These are phyloP conservation scores for Bipolaris sorokiniana DNA, from an alignment of 2,329 filamentous ascomycete genomes.

Conservation along the genomic window DNA sequence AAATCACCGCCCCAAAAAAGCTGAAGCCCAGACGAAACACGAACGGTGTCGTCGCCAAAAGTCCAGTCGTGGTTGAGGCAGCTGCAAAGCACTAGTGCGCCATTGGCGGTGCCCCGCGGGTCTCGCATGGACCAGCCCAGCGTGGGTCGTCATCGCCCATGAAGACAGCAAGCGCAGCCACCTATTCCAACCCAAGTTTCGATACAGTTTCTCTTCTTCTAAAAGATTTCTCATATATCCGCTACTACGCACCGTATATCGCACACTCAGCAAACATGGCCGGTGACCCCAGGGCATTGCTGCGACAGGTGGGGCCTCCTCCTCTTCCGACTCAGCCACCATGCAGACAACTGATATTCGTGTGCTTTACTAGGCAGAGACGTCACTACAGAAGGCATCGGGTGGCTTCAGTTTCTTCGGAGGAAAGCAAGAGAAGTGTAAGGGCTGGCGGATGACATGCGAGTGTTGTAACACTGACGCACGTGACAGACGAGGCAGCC, in stretches of 20 bases:
- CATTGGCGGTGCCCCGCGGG: conserved; percentile 24
- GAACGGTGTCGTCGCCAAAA: conserved; percentile 2
- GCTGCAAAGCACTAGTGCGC: conserved; percentile 22
- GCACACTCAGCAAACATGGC: conserved; percentile 39
- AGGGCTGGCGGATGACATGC: not conserved
- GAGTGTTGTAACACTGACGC: conserved; percentile 22
- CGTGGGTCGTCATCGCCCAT: conserved; percentile 40
- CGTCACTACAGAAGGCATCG: conserved; percentile 73
- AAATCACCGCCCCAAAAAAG: not conserved
- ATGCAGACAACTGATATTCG: conserved; percentile 35
- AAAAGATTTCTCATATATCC: not conserved
- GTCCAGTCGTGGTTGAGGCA: conserved; percentile 10
- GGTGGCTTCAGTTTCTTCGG: conserved; percentile 91
- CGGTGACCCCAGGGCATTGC: conserved; percentile 46
- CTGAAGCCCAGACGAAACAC: not conserved
- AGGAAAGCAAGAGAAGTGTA: conserved; percentile 79
- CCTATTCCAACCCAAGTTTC: conserved; percentile 39
- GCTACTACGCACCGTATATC: not conserved
- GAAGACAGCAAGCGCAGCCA: conserved; percentile 41
- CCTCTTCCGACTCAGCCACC: conserved; percentile 39
- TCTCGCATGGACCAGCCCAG: conserved; percentile 38
- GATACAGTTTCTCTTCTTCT: conserved; percentile 9
- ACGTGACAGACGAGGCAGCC: conserved; percentile 70
- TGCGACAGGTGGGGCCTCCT: conserved; percentile 46
- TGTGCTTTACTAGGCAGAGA: conserved; percentile 74